Percentiles rank a stretch among this genome's conserved stretches.
Evolutionary conservation across 257 asterid genomes (phyloP).

Genomic region (Eustoma russellianum): DNA sequence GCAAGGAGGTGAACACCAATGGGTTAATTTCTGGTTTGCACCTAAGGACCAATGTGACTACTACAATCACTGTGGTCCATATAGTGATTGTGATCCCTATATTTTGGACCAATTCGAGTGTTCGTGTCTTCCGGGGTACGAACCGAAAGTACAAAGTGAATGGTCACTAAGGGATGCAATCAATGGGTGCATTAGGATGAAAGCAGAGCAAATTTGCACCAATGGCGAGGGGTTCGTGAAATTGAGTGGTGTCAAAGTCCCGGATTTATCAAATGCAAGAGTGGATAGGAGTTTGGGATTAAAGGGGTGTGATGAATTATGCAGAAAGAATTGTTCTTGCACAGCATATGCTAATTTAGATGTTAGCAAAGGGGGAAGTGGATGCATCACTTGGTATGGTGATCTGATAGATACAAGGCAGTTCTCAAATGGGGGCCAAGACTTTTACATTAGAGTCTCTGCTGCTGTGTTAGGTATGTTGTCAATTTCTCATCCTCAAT

Average conservation of each 20-base stretch:
- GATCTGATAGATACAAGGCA: constrained; percentile 25
- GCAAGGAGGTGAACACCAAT: constrained; percentile 13
- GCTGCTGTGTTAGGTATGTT: constrained; percentile 17
- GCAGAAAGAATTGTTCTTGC: constrained; percentile 31
- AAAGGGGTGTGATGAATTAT: constrained; percentile 17
- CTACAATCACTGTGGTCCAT: constrained; percentile 20
- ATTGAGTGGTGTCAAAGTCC: constrained; percentile 18
- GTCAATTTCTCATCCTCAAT: not conserved
- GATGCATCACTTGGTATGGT: constrained; percentile 36
- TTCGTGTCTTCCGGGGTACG: constrained; percentile 28
- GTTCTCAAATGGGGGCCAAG: constrained; percentile 28
- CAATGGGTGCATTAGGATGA: constrained; percentile 25
- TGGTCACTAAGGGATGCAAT: constrained; percentile 28
- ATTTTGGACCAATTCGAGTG: constrained; percentile 21
- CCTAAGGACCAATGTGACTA: constrained; percentile 25
- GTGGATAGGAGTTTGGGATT: constrained; percentile 16
- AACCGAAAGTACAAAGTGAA: constrained; percentile 17
- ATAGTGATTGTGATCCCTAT: constrained; percentile 14
- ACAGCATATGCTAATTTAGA: constrained; percentile 24
- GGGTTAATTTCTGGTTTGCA: constrained; percentile 23
- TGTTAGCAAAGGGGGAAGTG: constrained; percentile 22
- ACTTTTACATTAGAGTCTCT: constrained; percentile 19
- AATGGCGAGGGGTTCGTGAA: constrained; percentile 17
- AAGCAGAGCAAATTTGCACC: constrained; percentile 8
- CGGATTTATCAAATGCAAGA: constrained; percentile 19